Evolutionary conservation across 257 asterid species (phyloP), one percentile per base, ranked within the genome.

Genomic region (Penstemon davidsonii): DNA sequence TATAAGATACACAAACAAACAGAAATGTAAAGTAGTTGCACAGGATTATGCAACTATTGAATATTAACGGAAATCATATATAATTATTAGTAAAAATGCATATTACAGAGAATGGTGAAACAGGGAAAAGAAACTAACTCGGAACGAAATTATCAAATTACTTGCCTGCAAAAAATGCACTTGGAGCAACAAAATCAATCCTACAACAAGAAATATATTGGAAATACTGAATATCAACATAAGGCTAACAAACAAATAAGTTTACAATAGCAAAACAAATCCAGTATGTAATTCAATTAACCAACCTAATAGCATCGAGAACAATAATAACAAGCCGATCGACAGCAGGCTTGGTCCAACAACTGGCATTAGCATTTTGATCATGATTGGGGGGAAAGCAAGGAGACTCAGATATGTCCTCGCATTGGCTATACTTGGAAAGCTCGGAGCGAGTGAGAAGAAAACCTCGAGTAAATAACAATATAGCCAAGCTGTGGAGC

Each of bases 131-230:
- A 18, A 25, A 41, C 47, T 8, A 58, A 44, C 49, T 62, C 25
- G 19, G 25, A 10, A 60, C 40, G 51, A 61, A 40, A 39, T 49
- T 6, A n/a, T 5, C 10, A 13, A 69, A 56, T 47, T 57, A 66
- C 87, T 68, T 80, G 78, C 96, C 96, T 67, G 83, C 69, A 59
- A 84, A 93, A 78, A 85, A 84, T 15, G 96, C 63, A 69, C 97
- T 93, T 36, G 96, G 97, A 78, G 99, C 99, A 63, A 87, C 91
- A 70, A 93, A 93, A 84, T 93, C 99, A 65, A 90, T 87, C 94
- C 97, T 93, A 49, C 73, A 72, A 61, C 9, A 66, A 70, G 49
- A 73, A 63, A 5, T 3, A 49, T 69, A 66, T 54, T 59, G 45
- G 37, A 13, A 54, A 62, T 43, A 53, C 11, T 59, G 2, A 10